Evolutionary conservation across 23 red algal species (phyloP).

Genomic region (Porphyridium purpureum): DNA sequence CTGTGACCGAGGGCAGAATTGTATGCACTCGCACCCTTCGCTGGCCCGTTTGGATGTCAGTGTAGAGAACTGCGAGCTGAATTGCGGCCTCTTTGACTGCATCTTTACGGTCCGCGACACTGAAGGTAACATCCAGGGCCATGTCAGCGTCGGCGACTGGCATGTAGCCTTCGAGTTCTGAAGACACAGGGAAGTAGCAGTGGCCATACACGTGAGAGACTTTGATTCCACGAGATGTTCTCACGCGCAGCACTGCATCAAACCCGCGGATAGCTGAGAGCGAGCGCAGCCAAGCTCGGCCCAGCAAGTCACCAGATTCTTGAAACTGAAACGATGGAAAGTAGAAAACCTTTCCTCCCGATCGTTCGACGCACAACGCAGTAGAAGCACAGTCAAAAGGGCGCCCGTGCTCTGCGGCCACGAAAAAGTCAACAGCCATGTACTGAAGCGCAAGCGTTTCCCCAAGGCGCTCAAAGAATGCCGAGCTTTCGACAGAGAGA

Average conservation of each 20-base stretch:
- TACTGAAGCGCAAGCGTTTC: too few species aligned
- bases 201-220: conserved; percentile 48
- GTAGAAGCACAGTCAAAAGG: conserved; percentile 19
- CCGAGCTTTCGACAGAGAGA: too few species aligned
- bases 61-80: conserved; percentile 73
- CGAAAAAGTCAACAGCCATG: background rate
- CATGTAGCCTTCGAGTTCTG: too few species aligned
- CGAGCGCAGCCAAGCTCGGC: conserved; percentile 28
- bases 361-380: conserved; percentile 57
- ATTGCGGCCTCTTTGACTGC: conserved; percentile 7
- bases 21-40: conserved; percentile 90
- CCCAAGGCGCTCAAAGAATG: too few species aligned
- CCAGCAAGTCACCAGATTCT: conserved; percentile 33
- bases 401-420: conserved; percentile 11
- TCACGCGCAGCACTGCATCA: conserved; percentile 61
- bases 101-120: conserved; percentile 14
- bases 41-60: conserved; percentile 18
- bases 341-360: conserved; percentile 36
- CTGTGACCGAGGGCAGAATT: conserved; percentile 36
- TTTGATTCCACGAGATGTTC: conserved; percentile 56
- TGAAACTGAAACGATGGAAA: conserved; percentile 39
- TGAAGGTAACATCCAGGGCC: conserved; percentile 43
- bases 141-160: too few species aligned
- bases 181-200: conserved; percentile 35
- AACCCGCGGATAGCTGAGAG: conserved; percentile 47